phyloP scores from a whole-genome alignment of 495 filamentous ascomycete genomes.

The Ramalina peruviana region DNA sequence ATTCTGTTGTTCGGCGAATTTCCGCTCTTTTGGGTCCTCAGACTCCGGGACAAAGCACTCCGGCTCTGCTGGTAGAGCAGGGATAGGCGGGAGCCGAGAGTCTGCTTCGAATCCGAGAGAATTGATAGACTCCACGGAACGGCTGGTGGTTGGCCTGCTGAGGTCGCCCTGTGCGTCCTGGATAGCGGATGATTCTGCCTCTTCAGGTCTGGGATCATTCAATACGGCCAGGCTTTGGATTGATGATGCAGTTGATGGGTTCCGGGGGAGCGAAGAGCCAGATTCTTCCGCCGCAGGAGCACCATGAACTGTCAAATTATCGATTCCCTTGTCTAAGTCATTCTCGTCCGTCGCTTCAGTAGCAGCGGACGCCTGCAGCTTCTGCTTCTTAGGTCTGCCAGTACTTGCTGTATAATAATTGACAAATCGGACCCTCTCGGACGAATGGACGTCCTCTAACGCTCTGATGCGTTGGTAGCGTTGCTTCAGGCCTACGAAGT shows the following conservation, averaged over 20 bases:
- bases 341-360: not conserved
- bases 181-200: too few relatives aligned
- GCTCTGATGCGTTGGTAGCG: conserved; percentile 53
- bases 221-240: too few relatives aligned
- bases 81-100: conserved; percentile 20
- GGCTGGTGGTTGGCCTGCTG: not conserved
- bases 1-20: conserved; percentile 50
- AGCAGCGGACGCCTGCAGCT: not conserved
- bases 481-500: conserved; percentile 52
- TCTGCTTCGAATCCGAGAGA: not conserved
- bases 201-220: too few relatives aligned
- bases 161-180: too few relatives aligned
- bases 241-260: too few relatives aligned
- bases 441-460: conserved; percentile 52
- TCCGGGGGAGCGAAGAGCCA: too few relatives aligned
- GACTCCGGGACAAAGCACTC: conserved; percentile 32
- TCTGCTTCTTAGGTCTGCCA: conserved; percentile 40
- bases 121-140: not conserved
- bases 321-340: not conserved
- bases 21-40: conserved; percentile 48
- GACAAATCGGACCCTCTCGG: conserved; percentile 51
- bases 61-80: conserved; percentile 27
- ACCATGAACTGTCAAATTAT: not conserved
- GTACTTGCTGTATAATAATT: conserved; percentile 87
- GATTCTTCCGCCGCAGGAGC: too few relatives aligned